These are phyloP conservation scores for Phyllostachys edulis DNA, from an alignment of 176 grass and related monocot genomes.

Conservation along the genomic window DNA sequence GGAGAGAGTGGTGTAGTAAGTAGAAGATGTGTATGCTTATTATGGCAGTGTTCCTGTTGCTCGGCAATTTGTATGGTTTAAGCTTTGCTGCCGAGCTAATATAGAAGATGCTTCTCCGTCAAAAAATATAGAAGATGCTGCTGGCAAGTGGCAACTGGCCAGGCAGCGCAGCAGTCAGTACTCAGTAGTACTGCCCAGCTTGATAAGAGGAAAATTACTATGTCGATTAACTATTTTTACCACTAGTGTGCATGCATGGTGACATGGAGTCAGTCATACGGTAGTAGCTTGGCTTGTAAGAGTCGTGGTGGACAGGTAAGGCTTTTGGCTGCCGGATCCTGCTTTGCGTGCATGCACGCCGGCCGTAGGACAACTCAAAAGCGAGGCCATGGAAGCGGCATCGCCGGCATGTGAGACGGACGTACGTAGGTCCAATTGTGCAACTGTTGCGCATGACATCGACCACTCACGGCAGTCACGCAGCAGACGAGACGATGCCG, in stretches of 20 bases:
- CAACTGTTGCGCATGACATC: conserved; percentile 29
- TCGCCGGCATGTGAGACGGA: not conserved
- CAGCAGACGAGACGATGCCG: not conserved
- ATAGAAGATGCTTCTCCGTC: conserved; percentile 26
- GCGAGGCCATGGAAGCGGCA: conserved; percentile 24
- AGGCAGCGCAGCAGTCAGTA: conserved; percentile 18
- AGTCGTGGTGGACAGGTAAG: not conserved
- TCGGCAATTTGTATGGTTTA: conserved; percentile 23
- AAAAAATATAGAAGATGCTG: conserved; percentile 26
- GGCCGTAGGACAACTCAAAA: conserved; percentile 19
- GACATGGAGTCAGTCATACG: not conserved
- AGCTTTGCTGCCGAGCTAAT: conserved; percentile 11
- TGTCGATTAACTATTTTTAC: conserved; percentile 17
- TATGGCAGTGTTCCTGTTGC: not conserved
- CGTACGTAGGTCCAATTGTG: conserved; percentile 15
- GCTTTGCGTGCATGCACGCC: not conserved
- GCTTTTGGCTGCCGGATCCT: not conserved
- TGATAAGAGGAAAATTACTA: not conserved
- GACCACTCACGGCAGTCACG: not conserved
- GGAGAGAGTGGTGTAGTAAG: not conserved
- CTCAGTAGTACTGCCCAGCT: not conserved
- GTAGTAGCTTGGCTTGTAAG: not conserved
- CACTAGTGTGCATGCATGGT: not conserved
- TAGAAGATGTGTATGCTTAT: not conserved
- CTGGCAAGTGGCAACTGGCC: conserved; percentile 14